Base-by-base conservation (phyloP, 2,329 filamentous ascomycete species). In the Elsinoe australis region DNA sequence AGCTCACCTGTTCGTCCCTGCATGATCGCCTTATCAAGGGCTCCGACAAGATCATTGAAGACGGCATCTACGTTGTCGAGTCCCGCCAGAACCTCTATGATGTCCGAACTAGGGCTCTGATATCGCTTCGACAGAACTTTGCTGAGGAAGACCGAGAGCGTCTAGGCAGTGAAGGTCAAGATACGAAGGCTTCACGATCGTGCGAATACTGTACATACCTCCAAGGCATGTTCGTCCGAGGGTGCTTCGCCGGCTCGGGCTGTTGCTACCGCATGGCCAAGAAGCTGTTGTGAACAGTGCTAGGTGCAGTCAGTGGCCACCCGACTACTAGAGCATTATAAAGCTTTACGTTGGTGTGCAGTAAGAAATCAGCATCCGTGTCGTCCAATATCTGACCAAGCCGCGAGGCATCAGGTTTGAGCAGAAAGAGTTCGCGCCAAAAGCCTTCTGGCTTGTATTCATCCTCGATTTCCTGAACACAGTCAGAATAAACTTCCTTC, bases 361-460 rank as follows among this genome's bases (percentile, higher is more conserved):
- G 72, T 53, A 94, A 73, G 57, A 89, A 82, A 55, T 86, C 81
- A 4, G 87, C 78, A 45, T 77, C 75, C 32, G 92, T 71, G n/a
- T 75, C 71, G 54, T 81, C 78, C 52, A 98, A 71, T 39, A 88
- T 76, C 42, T 69, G 71, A 62, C 79, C 77, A 54, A 98, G 70
- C 41, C 80, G 76, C 3, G 72, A 64, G 48, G 79, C 75, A 62
- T 95, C 87, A 17, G 90, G 89, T 54, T 81, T 82, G 51, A 95
- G 74, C 29, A 98, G 76, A 65, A 98, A 98, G 69, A 98, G 88
- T 67, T 95, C 92, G 56, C 80, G 77, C 92, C 92, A 98, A 69
- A 95, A 98, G 34, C 88, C 90, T 52, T 95, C 87, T 0, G 86
- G 78, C 53, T 83, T 83, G 21, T 88, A 83, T 45, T 71, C 67